These are phyloP conservation scores for Leccinum solheimii DNA, from an alignment of 1,284 basidiomycete genomes.

Conservation along the genomic window DNA sequence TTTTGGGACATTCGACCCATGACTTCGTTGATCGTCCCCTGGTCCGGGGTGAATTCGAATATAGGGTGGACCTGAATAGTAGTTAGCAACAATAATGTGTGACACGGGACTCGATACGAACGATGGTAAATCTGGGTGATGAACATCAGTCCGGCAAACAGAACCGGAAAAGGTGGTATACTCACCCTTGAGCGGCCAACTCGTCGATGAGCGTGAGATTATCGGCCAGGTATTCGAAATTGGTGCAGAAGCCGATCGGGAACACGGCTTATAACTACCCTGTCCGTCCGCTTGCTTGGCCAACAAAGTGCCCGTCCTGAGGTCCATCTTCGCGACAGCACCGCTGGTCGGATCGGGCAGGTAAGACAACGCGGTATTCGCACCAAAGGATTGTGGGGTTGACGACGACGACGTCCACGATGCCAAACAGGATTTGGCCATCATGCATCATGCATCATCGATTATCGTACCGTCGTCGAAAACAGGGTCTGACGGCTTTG, in stretches of 20 bases:
- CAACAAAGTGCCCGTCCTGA: slow-evolving; percentile 65
- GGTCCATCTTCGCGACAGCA: slow-evolving; percentile 68
- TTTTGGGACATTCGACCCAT: slow-evolving; percentile 68
- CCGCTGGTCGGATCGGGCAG: slow-evolving; percentile 53
- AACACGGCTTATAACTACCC: slow-evolving; percentile 56
- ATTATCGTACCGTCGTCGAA: slow-evolving; percentile 95
- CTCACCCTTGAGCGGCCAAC: slow-evolving; percentile 63
- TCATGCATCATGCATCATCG: slow-evolving; percentile 77
- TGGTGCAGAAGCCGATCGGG: slow-evolving; percentile 74
- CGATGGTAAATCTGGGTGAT: slow-evolving; percentile 33
- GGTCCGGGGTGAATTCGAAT: slow-evolving; percentile 59
- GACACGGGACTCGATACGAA: slow-evolving; percentile 16
- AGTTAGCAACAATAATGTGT: slow-evolving; percentile 9
- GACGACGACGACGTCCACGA: slow-evolving; percentile 59
- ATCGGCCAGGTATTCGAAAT: slow-evolving; percentile 59
- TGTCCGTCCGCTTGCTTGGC: slow-evolving; percentile 53
- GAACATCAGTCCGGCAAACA: slow-evolving; percentile 6
- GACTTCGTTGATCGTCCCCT: slow-evolving; percentile 47
- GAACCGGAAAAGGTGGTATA: not conserved
- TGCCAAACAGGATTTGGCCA: slow-evolving; percentile 93
- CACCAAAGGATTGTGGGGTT: slow-evolving; percentile 45
- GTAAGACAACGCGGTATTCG: slow-evolving; percentile 51
- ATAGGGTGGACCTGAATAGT: slow-evolving; percentile 58
- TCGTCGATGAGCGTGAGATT: slow-evolving; percentile 59
- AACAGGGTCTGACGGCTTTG: slow-evolving; percentile 78